Evolutionary conservation across 768 basidiomycete genomes (phyloP).

Genomic region (Boletus sp.): DNA sequence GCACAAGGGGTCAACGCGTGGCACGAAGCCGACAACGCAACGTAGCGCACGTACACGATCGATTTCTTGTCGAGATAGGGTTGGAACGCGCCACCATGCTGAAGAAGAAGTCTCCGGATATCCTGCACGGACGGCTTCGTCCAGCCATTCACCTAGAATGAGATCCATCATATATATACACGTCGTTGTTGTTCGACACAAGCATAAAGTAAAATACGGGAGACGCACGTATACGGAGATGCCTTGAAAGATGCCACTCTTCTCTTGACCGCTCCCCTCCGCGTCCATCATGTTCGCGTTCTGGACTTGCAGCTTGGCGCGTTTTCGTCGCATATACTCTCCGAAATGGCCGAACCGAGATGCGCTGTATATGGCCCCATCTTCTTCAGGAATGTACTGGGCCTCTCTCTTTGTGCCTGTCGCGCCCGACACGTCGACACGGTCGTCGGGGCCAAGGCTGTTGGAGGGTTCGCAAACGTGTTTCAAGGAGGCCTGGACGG

Average conservation of each 20-base stretch:
- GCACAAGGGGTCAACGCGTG: constrained; percentile 2
- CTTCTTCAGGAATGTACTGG: constrained; percentile 22
- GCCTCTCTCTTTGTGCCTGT: constrained; percentile 18
- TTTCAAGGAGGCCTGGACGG: constrained; percentile 34
- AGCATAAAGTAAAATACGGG: not conserved
- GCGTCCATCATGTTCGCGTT: constrained; percentile 45
- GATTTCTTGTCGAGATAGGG: constrained; percentile 81
- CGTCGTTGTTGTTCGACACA: not conserved
- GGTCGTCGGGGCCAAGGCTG: constrained; percentile 2
- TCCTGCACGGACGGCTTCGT: constrained; percentile 86
- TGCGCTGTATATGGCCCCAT: constrained; percentile 64
- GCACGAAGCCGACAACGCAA: not conserved
- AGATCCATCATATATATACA: too few species aligned
- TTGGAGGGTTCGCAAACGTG: constrained; percentile 33
- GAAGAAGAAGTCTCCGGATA: constrained; percentile 72
- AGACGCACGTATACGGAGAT: constrained; percentile 78
- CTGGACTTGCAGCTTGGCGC: constrained; percentile 86
- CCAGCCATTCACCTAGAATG: constrained; percentile 78
- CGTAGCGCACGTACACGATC: constrained; percentile 49
- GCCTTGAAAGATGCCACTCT: constrained; percentile 63
- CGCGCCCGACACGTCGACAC: not conserved
- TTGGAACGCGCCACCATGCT: constrained; percentile 79
- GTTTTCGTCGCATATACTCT: constrained; percentile 88
- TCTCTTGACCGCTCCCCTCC: constrained; percentile 17
- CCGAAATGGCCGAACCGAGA: constrained; percentile 80